These are phyloP conservation scores for Penicillium verhagenii DNA, from an alignment of 495 filamentous ascomycete species.

Conservation along the genomic window DNA sequence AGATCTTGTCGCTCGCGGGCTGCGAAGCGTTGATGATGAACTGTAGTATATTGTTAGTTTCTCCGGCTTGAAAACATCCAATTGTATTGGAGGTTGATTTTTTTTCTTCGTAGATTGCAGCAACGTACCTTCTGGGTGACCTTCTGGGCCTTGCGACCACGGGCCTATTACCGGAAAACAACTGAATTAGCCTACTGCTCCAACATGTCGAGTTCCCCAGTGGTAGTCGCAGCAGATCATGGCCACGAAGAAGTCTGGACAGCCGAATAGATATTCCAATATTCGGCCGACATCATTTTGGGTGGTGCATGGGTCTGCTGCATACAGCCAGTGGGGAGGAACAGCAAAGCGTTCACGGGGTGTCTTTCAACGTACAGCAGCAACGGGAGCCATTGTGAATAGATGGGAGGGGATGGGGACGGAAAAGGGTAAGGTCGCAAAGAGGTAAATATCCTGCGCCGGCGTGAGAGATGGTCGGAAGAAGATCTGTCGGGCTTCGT, in stretches of 20 bases:
- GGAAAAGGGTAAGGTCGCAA: constrained; percentile 48
- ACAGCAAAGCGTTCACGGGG: constrained; percentile 83
- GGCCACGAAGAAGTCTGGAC: background rate
- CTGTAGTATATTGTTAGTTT: constrained; percentile 44
- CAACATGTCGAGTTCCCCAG: constrained; percentile 48
- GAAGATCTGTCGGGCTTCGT: constrained; percentile 22
- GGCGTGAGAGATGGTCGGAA: constrained; percentile 31
- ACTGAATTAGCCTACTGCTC: constrained; percentile 90
- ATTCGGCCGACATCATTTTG: constrained; percentile 5
- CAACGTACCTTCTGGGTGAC: constrained; percentile 63
- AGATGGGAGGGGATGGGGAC: constrained; percentile 24
- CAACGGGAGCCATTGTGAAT: constrained; percentile 53
- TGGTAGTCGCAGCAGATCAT: constrained; percentile 13
- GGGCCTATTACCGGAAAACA: constrained; percentile 38
- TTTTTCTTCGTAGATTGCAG: background rate
- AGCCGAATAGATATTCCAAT: constrained; percentile 28
- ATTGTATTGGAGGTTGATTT: background rate
- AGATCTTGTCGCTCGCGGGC: constrained; percentile 98
- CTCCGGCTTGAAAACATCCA: background rate
- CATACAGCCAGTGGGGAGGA: constrained; percentile 35
- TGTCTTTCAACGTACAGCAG: constrained; percentile 67
- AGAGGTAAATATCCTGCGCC: constrained; percentile 62
- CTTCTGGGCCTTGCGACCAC: constrained; percentile 64
- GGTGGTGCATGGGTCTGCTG: constrained; percentile 6
- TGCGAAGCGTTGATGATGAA: constrained; percentile 99